Conservation (phyloP, 306 rosid genomes). For the Ochetophila trinervis region DNA sequence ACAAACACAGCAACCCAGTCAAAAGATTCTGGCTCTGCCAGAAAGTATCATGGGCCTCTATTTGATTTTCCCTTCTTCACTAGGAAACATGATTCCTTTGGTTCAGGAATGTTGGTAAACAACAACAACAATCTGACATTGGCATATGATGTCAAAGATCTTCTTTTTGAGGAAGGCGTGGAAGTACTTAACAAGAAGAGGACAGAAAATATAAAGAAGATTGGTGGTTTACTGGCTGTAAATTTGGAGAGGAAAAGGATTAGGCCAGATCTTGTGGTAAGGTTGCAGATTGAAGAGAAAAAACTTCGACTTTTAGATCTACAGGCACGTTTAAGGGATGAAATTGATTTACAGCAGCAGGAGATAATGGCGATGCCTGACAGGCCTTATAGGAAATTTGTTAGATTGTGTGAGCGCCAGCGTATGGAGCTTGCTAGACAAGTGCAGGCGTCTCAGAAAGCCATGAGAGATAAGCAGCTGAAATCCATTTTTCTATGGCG, state of each 20-base stretch:
- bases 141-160: constrained; percentile 87
- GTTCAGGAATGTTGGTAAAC: constrained; percentile 69
- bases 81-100: constrained; percentile 86
- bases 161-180: constrained; percentile 85
- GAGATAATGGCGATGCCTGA: constrained; percentile 99
- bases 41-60: constrained; percentile 95
- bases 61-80: constrained; percentile 98
- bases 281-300: constrained; percentile 92
- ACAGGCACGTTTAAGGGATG: constrained; percentile 91
- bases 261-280: constrained; percentile 89
- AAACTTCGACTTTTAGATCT: constrained; percentile 81
- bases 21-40: constrained; percentile 58
- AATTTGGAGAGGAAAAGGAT: constrained; percentile 92
- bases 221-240: constrained; percentile 81
- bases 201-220: constrained; percentile 74
- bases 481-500: constrained; percentile 96
- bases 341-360: constrained; percentile 95
- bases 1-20: constrained; percentile 48
- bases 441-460: constrained; percentile 87
- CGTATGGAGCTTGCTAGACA: constrained; percentile 88
- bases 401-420: constrained; percentile 90
- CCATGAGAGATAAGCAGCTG: constrained; percentile 83
- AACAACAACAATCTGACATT: constrained; percentile 67
- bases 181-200: constrained; percentile 75
- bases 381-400: constrained; percentile 93